phyloP scores from a whole-genome alignment of 2,329 filamentous ascomycete genomes.

The Fusarium dlaminii region DNA sequence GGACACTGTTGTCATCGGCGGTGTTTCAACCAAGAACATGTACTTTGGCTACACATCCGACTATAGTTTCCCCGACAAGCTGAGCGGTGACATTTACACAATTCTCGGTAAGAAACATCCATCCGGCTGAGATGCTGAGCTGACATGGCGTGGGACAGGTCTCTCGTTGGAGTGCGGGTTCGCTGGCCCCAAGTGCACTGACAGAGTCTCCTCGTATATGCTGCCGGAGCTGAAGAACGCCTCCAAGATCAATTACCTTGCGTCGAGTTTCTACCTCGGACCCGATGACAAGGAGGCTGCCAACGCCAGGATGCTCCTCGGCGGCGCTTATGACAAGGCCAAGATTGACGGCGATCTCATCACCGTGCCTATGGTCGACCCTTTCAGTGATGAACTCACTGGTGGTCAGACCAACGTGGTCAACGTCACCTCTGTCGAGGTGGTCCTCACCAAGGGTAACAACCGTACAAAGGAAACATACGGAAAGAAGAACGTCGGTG shows the following conservation, averaged over 20 bases:
- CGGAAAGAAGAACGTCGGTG: not conserved
- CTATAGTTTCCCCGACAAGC: not conserved
- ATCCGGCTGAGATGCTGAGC: not conserved
- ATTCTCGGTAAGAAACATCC: not conserved
- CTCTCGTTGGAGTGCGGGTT: not conserved
- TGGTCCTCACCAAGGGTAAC: not conserved
- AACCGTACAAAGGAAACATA: not conserved
- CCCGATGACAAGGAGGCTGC: not conserved
- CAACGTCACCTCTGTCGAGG: not conserved
- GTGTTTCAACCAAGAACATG: not conserved
- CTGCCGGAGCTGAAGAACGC: not conserved
- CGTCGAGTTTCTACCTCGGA: not conserved
- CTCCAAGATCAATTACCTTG: not conserved
- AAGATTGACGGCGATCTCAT: not conserved
- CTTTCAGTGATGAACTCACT: accelerated
- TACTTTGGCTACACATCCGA: not conserved
- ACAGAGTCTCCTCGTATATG: not conserved
- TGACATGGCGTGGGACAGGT: not conserved
- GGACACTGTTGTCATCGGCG: not conserved
- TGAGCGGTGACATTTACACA: not conserved
- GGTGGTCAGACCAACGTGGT: not conserved
- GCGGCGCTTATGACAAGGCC: not conserved
- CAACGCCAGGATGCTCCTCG: not conserved
- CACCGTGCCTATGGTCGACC: not conserved
- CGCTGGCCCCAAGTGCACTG: not conserved